Percentiles rank a stretch among this genome's conserved stretches.
Evolutionary conservation across 1,284 basidiomycete genomes (phyloP).

Genomic region (Porodaedalea pini): DNA sequence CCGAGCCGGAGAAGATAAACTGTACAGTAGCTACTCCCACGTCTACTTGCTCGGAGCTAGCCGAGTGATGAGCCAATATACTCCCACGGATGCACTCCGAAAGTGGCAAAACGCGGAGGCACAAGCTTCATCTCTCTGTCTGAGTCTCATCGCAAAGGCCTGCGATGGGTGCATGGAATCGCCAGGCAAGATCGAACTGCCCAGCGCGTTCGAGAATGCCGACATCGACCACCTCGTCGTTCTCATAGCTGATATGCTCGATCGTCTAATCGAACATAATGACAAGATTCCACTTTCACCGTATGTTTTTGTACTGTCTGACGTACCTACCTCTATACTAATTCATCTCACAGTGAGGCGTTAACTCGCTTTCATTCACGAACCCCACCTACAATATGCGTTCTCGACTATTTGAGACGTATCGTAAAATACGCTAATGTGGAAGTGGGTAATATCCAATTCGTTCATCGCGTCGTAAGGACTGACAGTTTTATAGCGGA

Average conservation of each 20-base stretch:
- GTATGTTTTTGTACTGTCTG: conserved; percentile 43
- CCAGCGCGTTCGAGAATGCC: conserved; percentile 71
- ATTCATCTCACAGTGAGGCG: conserved; percentile 54
- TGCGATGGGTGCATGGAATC: conserved; percentile 45
- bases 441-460: conserved; percentile 55
- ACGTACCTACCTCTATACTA: conserved; percentile 21
- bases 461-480: background rate
- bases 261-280: conserved; percentile 88
- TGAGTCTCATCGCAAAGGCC: background rate
- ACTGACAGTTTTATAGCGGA: conserved; percentile 51
- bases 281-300: conserved; percentile 84
- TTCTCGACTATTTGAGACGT: conserved; percentile 86
- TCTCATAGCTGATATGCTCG: conserved; percentile 92
- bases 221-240: conserved; percentile 77
- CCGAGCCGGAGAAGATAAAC: background rate
- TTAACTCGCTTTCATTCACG: conserved; percentile 93
- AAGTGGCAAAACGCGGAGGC: background rate
- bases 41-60: background rate
- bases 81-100: too few relatives aligned
- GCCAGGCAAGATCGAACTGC: conserved; percentile 68
- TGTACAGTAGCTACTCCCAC: conserved; percentile 5
- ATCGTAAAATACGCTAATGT: conserved; percentile 91
- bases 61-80: background rate
- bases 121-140: background rate
- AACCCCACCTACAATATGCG: conserved; percentile 77